Evolutionary conservation across 2,329 filamentous ascomycete genomes (phyloP).

Genomic region (Cladosporium sp.): DNA sequence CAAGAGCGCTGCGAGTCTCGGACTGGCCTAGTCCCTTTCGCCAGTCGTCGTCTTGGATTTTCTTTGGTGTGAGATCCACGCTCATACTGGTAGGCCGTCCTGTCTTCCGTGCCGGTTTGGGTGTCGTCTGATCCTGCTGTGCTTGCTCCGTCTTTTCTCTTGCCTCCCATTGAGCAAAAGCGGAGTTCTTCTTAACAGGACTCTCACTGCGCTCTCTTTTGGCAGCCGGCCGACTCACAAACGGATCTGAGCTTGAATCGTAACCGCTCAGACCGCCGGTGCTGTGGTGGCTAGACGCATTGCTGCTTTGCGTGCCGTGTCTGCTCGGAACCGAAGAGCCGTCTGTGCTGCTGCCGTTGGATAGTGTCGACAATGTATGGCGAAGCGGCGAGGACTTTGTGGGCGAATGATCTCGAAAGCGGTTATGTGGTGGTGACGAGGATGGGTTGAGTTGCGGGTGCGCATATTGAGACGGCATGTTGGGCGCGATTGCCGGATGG

Average conservation of each 20-base stretch:
- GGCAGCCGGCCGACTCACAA: conserved; percentile 32
- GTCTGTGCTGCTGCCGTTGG: conserved; percentile 38
- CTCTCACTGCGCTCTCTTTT: conserved; percentile 40
- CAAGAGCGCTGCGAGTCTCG: conserved; percentile 35
- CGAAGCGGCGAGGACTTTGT: conserved; percentile 39
- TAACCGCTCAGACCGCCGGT: conserved; percentile 30
- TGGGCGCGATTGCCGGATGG: conserved; percentile 18
- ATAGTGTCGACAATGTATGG: conserved; percentile 38
- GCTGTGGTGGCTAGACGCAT: conserved; percentile 32
- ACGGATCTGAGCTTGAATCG: conserved; percentile 35
- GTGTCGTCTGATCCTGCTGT: conserved; percentile 22
- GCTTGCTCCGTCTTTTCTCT: conserved; percentile 31
- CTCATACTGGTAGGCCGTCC: conserved; percentile 14
- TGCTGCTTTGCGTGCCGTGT: conserved; percentile 34
- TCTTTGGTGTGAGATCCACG: conserved; percentile 31
- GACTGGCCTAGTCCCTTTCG: conserved; percentile 32
- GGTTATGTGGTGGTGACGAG: conserved; percentile 37
- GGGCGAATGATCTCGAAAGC: conserved; percentile 37
- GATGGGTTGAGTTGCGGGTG: conserved; percentile 29
- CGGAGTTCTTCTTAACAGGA: conserved; percentile 40
- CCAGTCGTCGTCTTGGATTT: conserved; percentile 39
- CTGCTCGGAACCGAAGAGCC: conserved; percentile 32
- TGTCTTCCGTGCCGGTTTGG: conserved; percentile 15
- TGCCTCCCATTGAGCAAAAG: conserved; percentile 34
- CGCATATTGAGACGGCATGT: conserved; percentile 20